Evolutionary conservation across 1,284 basidiomycete genomes (phyloP).

Genomic region (Moesziomyces globuligerus): DNA sequence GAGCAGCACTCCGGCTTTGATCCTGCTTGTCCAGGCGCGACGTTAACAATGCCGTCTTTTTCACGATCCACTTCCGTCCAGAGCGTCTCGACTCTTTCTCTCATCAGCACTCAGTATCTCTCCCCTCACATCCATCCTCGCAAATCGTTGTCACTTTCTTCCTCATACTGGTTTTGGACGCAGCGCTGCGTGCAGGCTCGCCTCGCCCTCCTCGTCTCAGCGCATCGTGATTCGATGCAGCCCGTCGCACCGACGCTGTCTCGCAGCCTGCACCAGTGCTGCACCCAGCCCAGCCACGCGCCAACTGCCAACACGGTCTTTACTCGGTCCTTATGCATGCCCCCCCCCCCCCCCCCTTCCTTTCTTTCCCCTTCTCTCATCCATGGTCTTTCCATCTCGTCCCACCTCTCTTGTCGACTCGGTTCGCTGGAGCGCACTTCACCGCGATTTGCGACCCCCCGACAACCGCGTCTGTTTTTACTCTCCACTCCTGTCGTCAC

Average conservation of each 20-base stretch:
- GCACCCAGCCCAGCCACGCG: conserved; percentile 1
- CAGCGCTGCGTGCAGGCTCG: neutral
- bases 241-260: no score
- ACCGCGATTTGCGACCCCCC: no score
- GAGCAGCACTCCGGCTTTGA: conserved; percentile 3
- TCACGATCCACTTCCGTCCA: conserved; percentile 19
- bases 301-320: conserved; percentile 46
- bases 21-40: conserved; percentile 35
- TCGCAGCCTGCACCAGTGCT: conserved; percentile 1
- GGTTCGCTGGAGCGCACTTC: no score
- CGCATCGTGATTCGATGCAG: no score
- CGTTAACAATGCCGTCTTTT: conserved; percentile 19
- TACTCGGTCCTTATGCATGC: conserved; percentile 28
- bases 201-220: neutral
- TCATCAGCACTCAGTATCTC: conserved; percentile 6
- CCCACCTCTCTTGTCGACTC: neutral
- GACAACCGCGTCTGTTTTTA: neutral
- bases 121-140: neutral
- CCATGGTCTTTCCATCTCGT: conserved; percentile 7
- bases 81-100: conserved; percentile 7
- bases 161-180: neutral
- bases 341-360: neutral
- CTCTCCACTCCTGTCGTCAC: neutral
- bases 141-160: neutral
- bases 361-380: neutral